Percentiles rank a stretch among this genome's conserved stretches.
phyloP scores from a whole-genome alignment of 257 asterid species.

The Forsythia suspensa region DNA sequence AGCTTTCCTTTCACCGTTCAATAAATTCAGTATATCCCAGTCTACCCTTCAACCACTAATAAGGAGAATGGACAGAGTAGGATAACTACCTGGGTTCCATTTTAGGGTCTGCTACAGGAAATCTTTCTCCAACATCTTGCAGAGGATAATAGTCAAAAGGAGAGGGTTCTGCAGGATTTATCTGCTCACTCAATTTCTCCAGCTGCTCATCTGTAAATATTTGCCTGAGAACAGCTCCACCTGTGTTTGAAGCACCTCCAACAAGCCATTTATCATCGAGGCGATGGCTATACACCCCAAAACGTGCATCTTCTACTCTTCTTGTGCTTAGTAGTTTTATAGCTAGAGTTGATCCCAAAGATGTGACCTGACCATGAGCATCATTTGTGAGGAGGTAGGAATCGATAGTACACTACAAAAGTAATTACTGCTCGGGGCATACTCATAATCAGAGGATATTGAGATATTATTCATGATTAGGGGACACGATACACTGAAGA shows the following conservation, averaged over 20 bases:
- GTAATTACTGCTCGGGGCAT: background rate
- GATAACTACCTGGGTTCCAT: conserved; percentile 56
- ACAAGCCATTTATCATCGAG: conserved; percentile 96
- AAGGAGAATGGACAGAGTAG: background rate
- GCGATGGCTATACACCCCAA: conserved; percentile 91
- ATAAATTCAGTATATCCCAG: background rate
- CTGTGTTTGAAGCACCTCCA: conserved; percentile 98
- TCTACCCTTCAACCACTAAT: background rate
- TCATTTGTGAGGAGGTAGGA: background rate
- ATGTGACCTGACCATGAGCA: conserved; percentile 62
- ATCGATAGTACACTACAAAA: background rate
- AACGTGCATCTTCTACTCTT: conserved; percentile 89
- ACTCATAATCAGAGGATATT: background rate
- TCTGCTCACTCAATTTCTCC: conserved; percentile 62
- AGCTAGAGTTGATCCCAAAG: conserved; percentile 94
- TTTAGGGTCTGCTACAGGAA: conserved; percentile 76
- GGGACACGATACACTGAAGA: background rate
- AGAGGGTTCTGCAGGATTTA: conserved; percentile 65
- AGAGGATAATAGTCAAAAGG: conserved; percentile 86
- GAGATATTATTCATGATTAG: background rate
- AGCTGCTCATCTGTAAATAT: conserved; percentile 75
- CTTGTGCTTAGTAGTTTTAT: conserved; percentile 84
- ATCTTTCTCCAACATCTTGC: conserved; percentile 71
- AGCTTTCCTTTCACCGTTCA: background rate
- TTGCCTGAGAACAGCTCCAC: conserved; percentile 89